Conservation (phyloP, 495 filamentous ascomycete species). For the Xylaria scruposa region DNA sequence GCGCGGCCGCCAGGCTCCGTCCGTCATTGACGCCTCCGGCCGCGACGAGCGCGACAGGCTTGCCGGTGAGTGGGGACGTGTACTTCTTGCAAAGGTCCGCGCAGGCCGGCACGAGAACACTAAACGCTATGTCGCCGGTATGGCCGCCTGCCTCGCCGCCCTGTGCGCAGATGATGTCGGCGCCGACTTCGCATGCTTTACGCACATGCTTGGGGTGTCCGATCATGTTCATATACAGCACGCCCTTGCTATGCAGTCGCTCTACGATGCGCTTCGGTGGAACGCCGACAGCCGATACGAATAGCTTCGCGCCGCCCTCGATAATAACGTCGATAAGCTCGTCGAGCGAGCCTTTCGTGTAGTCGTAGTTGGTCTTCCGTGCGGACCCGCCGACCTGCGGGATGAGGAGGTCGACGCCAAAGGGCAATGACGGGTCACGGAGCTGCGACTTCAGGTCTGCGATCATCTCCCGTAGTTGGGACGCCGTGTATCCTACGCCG, state of each 20-base stretch:
- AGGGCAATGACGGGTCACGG: conserved; percentile 88
- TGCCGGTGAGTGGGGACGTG: conserved; percentile 82
- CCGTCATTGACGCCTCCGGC: conserved; percentile 93
- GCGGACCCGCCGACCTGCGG: conserved; percentile 91
- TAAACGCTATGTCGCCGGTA: conserved; percentile 67
- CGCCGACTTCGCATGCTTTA: conserved; percentile 85
- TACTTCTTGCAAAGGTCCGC: conserved; percentile 72
- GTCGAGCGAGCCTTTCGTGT: conserved; percentile 95
- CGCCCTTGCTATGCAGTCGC: conserved; percentile 76
- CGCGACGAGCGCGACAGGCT: conserved; percentile 87
- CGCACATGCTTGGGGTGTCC: conserved; percentile 95
- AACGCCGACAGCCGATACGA: conserved; percentile 93
- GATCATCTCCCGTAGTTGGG: conserved; percentile 91
- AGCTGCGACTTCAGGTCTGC: conserved; percentile 86
- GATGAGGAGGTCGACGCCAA: conserved; percentile 92
- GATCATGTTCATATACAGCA: conserved; percentile 99
- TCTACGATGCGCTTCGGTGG: conserved; percentile 86
- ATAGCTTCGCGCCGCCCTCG: conserved; percentile 81
- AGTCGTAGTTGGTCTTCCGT: conserved; percentile 95
- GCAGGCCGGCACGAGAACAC: conserved; percentile 75
- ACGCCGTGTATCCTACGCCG: conserved; percentile 91
- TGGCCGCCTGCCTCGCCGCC: conserved; percentile 72
- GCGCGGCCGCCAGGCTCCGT: conserved; percentile 80
- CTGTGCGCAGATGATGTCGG: conserved; percentile 76
- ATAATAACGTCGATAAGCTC: conserved; percentile 90